Percentiles rank a stretch among this genome's conserved stretches.
Conservation (phyloP, 805 yeast genomes). For the Candida incommunis region DNA sequence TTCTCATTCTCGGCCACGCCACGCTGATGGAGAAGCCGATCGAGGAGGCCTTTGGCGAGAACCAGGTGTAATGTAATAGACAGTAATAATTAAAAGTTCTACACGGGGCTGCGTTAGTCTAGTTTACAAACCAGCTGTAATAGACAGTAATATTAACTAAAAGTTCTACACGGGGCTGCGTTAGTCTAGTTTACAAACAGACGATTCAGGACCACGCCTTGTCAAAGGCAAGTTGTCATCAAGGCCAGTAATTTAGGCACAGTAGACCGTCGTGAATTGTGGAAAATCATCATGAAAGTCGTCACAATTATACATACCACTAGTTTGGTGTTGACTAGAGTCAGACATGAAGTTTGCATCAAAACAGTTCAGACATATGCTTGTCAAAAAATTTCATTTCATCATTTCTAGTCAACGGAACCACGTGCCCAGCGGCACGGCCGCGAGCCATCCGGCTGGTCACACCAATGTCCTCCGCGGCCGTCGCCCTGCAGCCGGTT, state of each 20-base stretch:
- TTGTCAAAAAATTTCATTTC: constrained; percentile 66
- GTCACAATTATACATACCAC: constrained; percentile 8
- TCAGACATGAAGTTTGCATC: constrained; percentile 59
- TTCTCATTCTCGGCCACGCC: constrained; percentile 74
- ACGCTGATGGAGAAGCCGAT: constrained; percentile 87
- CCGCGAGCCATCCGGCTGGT: not conserved
- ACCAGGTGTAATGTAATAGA: constrained; percentile 27
- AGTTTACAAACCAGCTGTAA: not conserved
- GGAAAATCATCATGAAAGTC: constrained; percentile 39
- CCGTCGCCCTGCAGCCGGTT: not conserved
- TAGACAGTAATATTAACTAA: too few species aligned
- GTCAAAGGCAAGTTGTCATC: constrained; percentile 77
- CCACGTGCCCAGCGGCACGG: constrained; percentile 5
- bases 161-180: too few species aligned
- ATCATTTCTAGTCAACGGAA: constrained; percentile 39
- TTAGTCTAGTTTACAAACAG: not conserved
- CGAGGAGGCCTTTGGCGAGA: constrained; percentile 87
- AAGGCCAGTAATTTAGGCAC: constrained; percentile 42
- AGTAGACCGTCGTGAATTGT: constrained; percentile 63
- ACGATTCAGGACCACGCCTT: constrained; percentile 50
- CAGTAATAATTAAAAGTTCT: too few species aligned
- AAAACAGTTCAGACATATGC: constrained; percentile 88
- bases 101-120: too few species aligned
- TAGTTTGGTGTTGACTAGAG: constrained; percentile 13
- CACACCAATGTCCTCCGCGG: not conserved